Evolutionary conservation across 192 early-diverging fungal species (phyloP), one percentile per base, ranked within the genome.

Genomic region (Backusella liffmaniae): DNA sequence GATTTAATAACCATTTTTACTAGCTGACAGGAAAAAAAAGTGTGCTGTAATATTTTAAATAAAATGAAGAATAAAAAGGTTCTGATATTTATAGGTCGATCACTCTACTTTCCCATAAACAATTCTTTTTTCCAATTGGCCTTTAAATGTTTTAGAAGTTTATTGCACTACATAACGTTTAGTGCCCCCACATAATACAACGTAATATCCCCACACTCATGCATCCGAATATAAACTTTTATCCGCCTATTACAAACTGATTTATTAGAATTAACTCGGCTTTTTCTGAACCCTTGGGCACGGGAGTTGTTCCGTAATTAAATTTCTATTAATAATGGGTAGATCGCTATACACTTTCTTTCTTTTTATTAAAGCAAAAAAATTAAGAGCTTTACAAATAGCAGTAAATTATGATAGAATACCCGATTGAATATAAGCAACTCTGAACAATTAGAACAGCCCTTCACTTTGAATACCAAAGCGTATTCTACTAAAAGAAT

Each of bases 1-100:
- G 70, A 72, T 15, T 44, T 42, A 30, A 72, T 72, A 42, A 44
- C 37, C 70, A 72, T 72, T 67, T 69, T 36, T 36, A 37, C 66
- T 13, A 34, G n/a, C 4, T 29, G 9, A 32, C 30, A 36, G 4
- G 12, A n/a, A 69, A 39, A n/a, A 7, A 23, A 56, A 23, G n/a
- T 10, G 21, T 7, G 16, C 0, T 51, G 18, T 10, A 49, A n/a
- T n/a, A 49, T 7, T 49, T 29, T 4, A 16, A 18, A 53, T 53
- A 5, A 18, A 53, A 53, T 1, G 6, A 53, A 8, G 1, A 10
- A 26, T 0, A 29, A 29, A 3, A 29, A 62, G 4, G 12, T 4
- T 4, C 23, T 29, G 56, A 62, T 62, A 62, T 62, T 62, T 62
- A 62, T 62, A 62, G 56, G 26, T 62, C 5, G 56, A 62, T 62